A percentile compares a stretch with the other conserved stretches of the same genome.
Conservation (phyloP, 306 rosid genomes). For the Styphnolobium japonicum region DNA sequence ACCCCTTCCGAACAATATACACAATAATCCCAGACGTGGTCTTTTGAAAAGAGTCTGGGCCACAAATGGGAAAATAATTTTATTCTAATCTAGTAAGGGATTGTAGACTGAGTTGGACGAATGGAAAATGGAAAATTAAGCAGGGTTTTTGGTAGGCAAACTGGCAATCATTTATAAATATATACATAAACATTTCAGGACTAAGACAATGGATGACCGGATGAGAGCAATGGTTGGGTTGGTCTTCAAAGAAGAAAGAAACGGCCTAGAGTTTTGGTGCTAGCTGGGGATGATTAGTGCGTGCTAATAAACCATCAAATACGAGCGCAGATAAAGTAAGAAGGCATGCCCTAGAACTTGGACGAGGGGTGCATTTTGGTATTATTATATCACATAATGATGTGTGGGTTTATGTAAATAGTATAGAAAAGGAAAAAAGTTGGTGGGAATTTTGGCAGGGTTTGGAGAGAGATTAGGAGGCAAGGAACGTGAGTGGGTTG, state of each 20-base stretch:
- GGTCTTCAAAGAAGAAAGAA: conserved; percentile 3
- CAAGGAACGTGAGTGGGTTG: conserved; percentile 56
- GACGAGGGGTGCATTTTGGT: conserved; percentile 56
- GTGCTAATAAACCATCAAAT: conserved; percentile 32
- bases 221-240: not conserved
- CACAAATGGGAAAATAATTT: conserved; percentile 30
- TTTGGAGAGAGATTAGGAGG: conserved; percentile 71
- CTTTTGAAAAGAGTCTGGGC: not conserved
- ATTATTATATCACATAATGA: conserved; percentile 24
- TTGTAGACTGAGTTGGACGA: conserved; percentile 31
- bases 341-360: conserved; percentile 73
- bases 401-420: conserved; percentile 32
- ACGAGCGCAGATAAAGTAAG: conserved; percentile 36
- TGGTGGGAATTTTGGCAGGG: conserved; percentile 58
- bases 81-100: conserved; percentile 29
- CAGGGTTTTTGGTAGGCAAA: conserved; percentile 25
- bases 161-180: not conserved
- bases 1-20: not conserved
- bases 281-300: not conserved
- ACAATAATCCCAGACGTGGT: not conserved
- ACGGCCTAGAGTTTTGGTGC: not conserved
- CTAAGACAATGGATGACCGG: not conserved
- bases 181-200: not conserved
- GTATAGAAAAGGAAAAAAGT: conserved; percentile 44
- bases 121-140: conserved; percentile 34